Evolutionary conservation across 148 eudicot genomes (phyloP), one percentile per base, ranked within the genome.

Genomic region (Rhododendron ovatum): DNA sequence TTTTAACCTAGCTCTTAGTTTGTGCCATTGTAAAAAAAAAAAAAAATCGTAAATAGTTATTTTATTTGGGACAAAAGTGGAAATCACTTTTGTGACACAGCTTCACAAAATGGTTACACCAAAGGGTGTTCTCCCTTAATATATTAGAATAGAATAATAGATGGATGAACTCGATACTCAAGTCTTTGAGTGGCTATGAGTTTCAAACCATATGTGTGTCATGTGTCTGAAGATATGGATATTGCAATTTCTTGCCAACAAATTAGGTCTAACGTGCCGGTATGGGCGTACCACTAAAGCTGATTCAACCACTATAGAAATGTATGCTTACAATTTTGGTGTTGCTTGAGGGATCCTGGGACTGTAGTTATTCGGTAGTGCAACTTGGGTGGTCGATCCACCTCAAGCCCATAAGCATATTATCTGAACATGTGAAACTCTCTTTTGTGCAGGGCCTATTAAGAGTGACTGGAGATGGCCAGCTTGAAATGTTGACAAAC

Each of bases 381-480:
- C 65, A 57, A 20, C n/a, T 57, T 57, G 65, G 65, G 65, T 20
- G 7, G 59, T 55, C 3, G 59, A 57, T 20, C 75, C 35, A 28
- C 30, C 7, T 7, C 35, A 30, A 69, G 75, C 0, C 75, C 12
- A 28, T 28, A 69, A 12, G 33, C 69, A 63, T 28, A 4, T 69
- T 39, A 69, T 69, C 18, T 12, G 18, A 30, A 28, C 13, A 11
- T 3, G 15, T n/a, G 17, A 69, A 26, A 69, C 39, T 69, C 7
- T 69, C 73, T 30, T 13, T 59, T 41, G 24, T 30, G 47, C 84
- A 95, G 98, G 98, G 98, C 26, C 88, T 95, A 80, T 82, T 97
- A 78, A 92, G 91, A 79, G 89, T 92, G 33, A 88, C 89, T 12
- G 26, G 39, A 87, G 91, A 91, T n/a, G 93, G 92, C 69, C 83